A percentile compares a stretch with the other conserved stretches of the same genome.
Conservation (phyloP, 495 filamentous ascomycete species). For the Aspergillus ostianus region DNA sequence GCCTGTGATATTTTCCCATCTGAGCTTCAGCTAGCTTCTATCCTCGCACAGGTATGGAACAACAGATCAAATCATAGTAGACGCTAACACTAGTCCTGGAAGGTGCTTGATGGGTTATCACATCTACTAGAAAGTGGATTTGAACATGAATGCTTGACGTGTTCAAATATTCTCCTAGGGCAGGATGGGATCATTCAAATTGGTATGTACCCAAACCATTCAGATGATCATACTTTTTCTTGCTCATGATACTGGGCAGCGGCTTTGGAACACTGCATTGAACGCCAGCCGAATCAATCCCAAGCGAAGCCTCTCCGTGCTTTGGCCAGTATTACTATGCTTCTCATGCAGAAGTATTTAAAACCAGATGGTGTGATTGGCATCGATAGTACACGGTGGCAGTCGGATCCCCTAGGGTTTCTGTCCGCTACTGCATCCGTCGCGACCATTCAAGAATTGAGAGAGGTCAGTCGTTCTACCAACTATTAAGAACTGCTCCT, state of each 20-base stretch:
- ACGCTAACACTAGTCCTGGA: not conserved
- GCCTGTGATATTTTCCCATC: conserved; percentile 18
- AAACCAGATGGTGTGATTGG: conserved; percentile 31
- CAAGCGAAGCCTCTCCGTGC: conserved; percentile 18
- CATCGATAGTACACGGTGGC: conserved; percentile 19
- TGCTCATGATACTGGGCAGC: too few species aligned
- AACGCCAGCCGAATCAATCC: conserved; percentile 6
- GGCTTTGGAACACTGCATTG: conserved; percentile 8
- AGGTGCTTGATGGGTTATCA: conserved; percentile 22
- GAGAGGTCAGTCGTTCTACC: conserved; percentile 4
- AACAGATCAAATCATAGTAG: conserved; percentile 3
- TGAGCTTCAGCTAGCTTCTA: conserved; percentile 27
- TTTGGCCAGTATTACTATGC: conserved; percentile 25
- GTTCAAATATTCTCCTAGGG: conserved; percentile 23
- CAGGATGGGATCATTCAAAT: conserved; percentile 11
- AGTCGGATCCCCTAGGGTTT: conserved; percentile 7
- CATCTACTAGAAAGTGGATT: conserved; percentile 18
- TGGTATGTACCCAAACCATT: too few species aligned
- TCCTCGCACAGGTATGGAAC: conserved; percentile 29
- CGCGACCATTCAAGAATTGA: conserved; percentile 2
- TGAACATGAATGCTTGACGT: conserved; percentile 21
- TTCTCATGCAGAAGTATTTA: conserved; percentile 34
- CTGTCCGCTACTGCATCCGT: conserved; percentile 5
- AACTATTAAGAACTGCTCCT: too few species aligned
- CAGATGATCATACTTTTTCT: too few species aligned